Evolutionary conservation across 2,329 filamentous ascomycete genomes (phyloP).

Genomic region (Epichloe elymi): DNA sequence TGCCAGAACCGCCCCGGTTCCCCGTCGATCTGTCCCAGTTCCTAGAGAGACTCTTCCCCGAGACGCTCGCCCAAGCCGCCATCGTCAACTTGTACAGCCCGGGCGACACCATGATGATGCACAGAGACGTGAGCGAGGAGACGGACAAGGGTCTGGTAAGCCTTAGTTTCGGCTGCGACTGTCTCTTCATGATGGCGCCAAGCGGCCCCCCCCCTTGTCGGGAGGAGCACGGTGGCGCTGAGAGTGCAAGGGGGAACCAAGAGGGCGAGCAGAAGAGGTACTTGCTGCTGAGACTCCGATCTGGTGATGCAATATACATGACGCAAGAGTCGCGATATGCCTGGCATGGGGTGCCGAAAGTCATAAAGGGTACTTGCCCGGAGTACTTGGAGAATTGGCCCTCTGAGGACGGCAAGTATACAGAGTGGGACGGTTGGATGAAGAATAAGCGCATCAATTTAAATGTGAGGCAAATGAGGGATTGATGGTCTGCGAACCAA

Average conservation of each 20-base stretch:
- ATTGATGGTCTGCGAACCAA: constrained; percentile 17
- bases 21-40: constrained; percentile 59
- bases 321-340: constrained; percentile 67
- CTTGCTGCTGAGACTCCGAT: constrained; percentile 55
- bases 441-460: constrained; percentile 74
- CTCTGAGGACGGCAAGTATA: constrained; percentile 36
- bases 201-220: constrained; percentile 19
- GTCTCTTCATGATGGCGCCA: constrained; percentile 72
- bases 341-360: constrained; percentile 91
- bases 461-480: constrained; percentile 81
- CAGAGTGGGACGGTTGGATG: constrained; percentile 80
- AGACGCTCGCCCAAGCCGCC: constrained; percentile 71
- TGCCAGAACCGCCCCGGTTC: constrained; percentile 51
- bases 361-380: constrained; percentile 69
- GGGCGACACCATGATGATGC: constrained; percentile 81
- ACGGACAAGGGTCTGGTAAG: constrained; percentile 69
- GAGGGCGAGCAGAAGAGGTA: constrained; percentile 29
- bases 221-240: constrained; percentile 9
- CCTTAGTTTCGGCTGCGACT: constrained; percentile 81
- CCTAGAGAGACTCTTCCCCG: constrained; percentile 58
- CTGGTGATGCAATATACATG: constrained; percentile 89
- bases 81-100: constrained; percentile 91
- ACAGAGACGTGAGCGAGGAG: constrained; percentile 85
- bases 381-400: constrained; percentile 65
- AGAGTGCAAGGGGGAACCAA: neutral